Percentiles rank a stretch among this genome's conserved stretches.
Conservation (phyloP, 176 grass and related monocot genomes). For the Themeda triandra region DNA sequence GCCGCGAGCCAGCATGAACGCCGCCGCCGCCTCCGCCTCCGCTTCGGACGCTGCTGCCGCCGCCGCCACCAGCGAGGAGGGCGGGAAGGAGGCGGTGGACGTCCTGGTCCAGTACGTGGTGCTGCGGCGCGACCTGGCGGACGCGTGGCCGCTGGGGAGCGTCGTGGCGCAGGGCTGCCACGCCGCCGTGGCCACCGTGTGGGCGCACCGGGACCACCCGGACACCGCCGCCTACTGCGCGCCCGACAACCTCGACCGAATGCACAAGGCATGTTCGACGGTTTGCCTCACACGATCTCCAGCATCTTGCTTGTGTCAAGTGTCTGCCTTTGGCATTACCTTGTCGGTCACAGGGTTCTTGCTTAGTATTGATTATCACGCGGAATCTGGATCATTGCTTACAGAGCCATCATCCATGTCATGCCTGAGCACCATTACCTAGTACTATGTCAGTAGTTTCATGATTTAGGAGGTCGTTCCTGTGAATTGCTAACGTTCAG, state of each 20-base stretch:
- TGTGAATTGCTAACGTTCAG: neutral
- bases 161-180: slow-evolving; percentile 88
- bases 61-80: neutral
- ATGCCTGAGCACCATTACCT: neutral
- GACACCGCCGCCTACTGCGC: slow-evolving; percentile 61
- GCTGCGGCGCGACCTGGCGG: slow-evolving; percentile 78
- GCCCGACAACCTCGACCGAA: slow-evolving; percentile 56
- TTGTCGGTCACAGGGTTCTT: neutral
- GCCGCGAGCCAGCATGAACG: slow-evolving; percentile 37
- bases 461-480: neutral
- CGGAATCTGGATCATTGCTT: neutral
- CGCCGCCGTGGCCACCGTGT: slow-evolving; percentile 66
- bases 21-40: neutral
- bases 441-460: neutral
- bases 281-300: slow-evolving; percentile 37
- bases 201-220: slow-evolving; percentile 60
- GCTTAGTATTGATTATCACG: neutral
- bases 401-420: neutral
- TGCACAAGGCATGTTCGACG: slow-evolving; percentile 89
- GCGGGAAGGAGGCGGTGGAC: slow-evolving; percentile 14
- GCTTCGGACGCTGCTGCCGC: neutral
- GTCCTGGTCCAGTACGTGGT: slow-evolving; percentile 90
- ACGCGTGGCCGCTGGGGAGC: slow-evolving; percentile 86
- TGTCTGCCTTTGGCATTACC: neutral
- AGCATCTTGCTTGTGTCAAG: neutral